Conservation (phyloP, 306 rosid species). For the Gillenia trifoliata region DNA sequence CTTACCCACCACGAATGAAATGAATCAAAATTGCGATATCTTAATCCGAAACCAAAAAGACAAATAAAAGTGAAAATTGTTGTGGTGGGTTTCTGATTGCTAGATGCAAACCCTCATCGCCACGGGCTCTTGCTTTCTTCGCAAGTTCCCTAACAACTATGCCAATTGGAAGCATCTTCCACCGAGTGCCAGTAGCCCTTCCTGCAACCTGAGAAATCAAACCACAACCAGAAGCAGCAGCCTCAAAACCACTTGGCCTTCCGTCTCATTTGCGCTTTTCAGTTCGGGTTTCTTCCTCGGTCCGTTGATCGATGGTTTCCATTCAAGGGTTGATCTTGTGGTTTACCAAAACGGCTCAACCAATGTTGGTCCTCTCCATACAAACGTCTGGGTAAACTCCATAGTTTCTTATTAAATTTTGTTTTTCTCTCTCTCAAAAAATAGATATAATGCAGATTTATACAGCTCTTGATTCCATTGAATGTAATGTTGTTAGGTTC, state of each 20-base stretch:
- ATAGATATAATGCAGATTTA: not conserved
- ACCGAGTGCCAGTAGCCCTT: slow-evolving; percentile 18
- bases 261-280: slow-evolving; percentile 51
- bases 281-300: slow-evolving; percentile 66
- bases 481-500: slow-evolving; percentile 45
- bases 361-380: slow-evolving; percentile 54
- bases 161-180: slow-evolving; percentile 7
- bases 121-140: slow-evolving; percentile 26
- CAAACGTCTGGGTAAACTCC: slow-evolving; percentile 49
- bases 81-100: not conserved
- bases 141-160: slow-evolving; percentile 9
- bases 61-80: not conserved
- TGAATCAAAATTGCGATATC: not conserved
- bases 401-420: not conserved
- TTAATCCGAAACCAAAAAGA: not conserved
- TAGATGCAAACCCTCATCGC: slow-evolving; percentile 39
- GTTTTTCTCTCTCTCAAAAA: not conserved
- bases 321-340: slow-evolving; percentile 74
- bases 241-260: slow-evolving; percentile 48
- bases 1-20: not conserved
- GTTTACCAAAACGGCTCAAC: slow-evolving; percentile 53
- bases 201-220: slow-evolving; percentile 32
- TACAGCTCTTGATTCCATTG: not conserved
- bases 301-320: slow-evolving; percentile 77
- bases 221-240: slow-evolving; percentile 23